Evolutionary conservation across 2,329 filamentous ascomycete species (phyloP).

Genomic region (Hirsutella minnesotensis): DNA sequence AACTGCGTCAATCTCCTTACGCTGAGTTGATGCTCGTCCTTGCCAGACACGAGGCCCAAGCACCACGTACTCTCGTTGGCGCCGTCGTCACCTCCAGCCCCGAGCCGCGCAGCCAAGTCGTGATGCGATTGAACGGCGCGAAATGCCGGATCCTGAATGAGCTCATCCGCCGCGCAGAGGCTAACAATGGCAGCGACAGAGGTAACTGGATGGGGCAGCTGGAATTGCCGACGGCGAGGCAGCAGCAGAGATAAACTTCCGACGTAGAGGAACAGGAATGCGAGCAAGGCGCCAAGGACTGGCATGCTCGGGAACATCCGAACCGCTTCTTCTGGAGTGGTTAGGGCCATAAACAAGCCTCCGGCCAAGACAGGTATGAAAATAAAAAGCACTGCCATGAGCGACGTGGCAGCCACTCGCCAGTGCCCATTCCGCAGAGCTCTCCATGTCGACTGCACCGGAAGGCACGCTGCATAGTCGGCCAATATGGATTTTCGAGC

Average conservation of each 20-base stretch:
- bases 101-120: conserved; percentile 58
- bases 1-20: conserved; percentile 32
- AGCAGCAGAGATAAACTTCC: conserved; percentile 50
- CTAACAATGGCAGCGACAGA: conserved; percentile 67
- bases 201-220: conserved; percentile 61
- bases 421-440: conserved; percentile 52
- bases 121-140: conserved; percentile 52
- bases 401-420: conserved; percentile 49
- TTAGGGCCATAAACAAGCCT: conserved; percentile 64
- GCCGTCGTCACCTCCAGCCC: conserved; percentile 33
- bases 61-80: conserved; percentile 40
- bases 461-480: conserved; percentile 58
- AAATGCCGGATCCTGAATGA: conserved; percentile 64
- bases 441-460: conserved; percentile 44
- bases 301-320: conserved; percentile 63
- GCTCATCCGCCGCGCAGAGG: conserved; percentile 61
- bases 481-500: conserved; percentile 54
- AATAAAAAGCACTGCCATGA: conserved; percentile 46
- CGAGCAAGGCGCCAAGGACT: conserved; percentile 61
- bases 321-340: conserved; percentile 35
- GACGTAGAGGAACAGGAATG: conserved; percentile 59
- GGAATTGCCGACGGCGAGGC: conserved; percentile 46
- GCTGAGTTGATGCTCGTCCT: conserved; percentile 29
- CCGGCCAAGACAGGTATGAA: conserved; percentile 56
- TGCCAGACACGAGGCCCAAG: conserved; percentile 29